phyloP scores from a whole-genome alignment of 2,329 filamentous ascomycete genomes.

The Fusarium mangiferae region DNA sequence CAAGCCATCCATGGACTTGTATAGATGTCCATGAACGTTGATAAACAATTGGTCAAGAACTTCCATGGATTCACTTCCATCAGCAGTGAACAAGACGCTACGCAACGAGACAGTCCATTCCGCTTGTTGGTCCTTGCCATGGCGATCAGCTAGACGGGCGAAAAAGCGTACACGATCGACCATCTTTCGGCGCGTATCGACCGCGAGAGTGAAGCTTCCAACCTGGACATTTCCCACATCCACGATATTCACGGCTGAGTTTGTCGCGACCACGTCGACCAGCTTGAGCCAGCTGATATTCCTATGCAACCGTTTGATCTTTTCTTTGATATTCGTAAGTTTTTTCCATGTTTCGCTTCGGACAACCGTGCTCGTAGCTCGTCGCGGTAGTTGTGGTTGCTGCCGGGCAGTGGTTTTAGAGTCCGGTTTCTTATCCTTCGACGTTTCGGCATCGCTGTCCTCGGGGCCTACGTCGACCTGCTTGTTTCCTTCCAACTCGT shows the following conservation, averaged over 20 bases:
- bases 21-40: slow-evolving; percentile 91
- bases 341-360: slow-evolving; percentile 83
- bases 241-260: slow-evolving; percentile 79
- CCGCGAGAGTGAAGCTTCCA: slow-evolving; percentile 83
- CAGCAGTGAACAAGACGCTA: slow-evolving; percentile 88
- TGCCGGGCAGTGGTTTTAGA: slow-evolving; percentile 43
- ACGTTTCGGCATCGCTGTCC: slow-evolving; percentile 44
- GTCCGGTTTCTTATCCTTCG: slow-evolving; percentile 38
- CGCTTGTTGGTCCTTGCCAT: slow-evolving; percentile 74
- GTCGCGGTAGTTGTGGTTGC: slow-evolving; percentile 25
- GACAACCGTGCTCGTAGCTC: slow-evolving; percentile 37
- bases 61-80: slow-evolving; percentile 86
- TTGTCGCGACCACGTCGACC: slow-evolving; percentile 87
- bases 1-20: slow-evolving; percentile 85
- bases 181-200: slow-evolving; percentile 92
- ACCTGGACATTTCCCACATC: slow-evolving; percentile 88
- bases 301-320: slow-evolving; percentile 85
- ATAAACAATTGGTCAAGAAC: slow-evolving; percentile 87
- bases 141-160: slow-evolving; percentile 72
- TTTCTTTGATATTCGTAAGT: slow-evolving; percentile 82
- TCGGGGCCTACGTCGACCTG: slow-evolving; percentile 35
- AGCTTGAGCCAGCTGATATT: slow-evolving; percentile 89
- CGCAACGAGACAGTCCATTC: slow-evolving; percentile 93
- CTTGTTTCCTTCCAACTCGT: slow-evolving; percentile 67
- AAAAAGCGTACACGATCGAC: slow-evolving; percentile 92